These are phyloP conservation scores for Magnusiomyces suaveolens DNA, from an alignment of 1,139 yeast species.

Conservation along the genomic window DNA sequence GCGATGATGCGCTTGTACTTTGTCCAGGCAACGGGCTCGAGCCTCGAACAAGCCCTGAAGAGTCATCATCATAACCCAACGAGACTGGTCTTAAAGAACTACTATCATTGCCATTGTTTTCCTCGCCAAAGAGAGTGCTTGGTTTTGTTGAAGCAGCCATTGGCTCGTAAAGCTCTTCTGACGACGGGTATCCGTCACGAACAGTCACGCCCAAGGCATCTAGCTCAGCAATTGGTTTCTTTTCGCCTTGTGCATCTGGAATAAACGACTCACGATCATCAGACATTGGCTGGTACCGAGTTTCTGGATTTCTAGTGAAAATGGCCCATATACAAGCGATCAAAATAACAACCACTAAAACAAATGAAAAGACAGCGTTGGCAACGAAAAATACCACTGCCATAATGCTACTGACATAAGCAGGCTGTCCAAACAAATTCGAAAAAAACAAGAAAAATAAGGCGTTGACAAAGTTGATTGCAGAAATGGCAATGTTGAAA, in stretches of 20 bases:
- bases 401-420: constrained; percentile 79
- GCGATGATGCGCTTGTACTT: neutral
- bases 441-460: constrained; percentile 85
- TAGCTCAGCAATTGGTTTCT: constrained; percentile 55
- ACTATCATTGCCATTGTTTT: neutral
- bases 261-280: constrained; percentile 91
- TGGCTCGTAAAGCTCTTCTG: neutral
- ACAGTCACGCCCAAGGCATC: constrained; percentile 87
- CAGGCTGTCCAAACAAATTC: constrained; percentile 72
- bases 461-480: constrained; percentile 72
- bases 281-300: constrained; percentile 91
- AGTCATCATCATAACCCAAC: neutral
- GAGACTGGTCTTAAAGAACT: too few species aligned
- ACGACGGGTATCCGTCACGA: constrained; percentile 37
- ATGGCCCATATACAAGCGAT: constrained; percentile 80
- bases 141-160: neutral
- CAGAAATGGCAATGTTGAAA: constrained; percentile 76
- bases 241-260: constrained; percentile 44
- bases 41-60: neutral
- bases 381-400: constrained; percentile 85
- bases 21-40: neutral
- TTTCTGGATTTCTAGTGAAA: constrained; percentile 84
- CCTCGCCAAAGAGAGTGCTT: neutral
- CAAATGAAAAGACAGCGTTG: constrained; percentile 81
- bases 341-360: constrained; percentile 73